Evolutionary conservation across 108 stramenopile genomes (phyloP).

Genomic region (Fistulifera pelliculosa): DNA sequence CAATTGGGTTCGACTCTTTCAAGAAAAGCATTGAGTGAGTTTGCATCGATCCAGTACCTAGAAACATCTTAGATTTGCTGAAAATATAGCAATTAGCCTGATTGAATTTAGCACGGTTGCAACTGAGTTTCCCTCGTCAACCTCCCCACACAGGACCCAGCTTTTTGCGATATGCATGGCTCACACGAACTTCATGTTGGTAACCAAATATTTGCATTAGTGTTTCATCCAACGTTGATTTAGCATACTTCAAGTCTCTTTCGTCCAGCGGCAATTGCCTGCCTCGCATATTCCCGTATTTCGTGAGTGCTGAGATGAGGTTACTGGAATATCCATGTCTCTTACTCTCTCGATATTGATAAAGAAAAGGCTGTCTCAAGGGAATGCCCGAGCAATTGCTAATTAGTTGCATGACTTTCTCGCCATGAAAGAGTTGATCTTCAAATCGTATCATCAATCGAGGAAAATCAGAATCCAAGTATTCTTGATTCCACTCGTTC

Average conservation of each 20-base stretch:
- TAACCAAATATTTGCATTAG: conserved; percentile 50
- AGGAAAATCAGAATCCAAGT: conserved; percentile 54
- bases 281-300: conserved; percentile 20
- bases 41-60: too few relatives aligned
- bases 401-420: conserved; percentile 36
- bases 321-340: conserved; percentile 11
- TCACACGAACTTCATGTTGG: not conserved
- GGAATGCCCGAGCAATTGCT: conserved; percentile 67
- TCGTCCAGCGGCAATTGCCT: conserved; percentile 22
- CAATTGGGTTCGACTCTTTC: conserved; percentile 67
- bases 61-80: too few relatives aligned
- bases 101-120: too few relatives aligned
- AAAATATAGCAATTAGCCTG: too few relatives aligned
- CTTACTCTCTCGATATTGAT: not conserved
- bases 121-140: too few relatives aligned
- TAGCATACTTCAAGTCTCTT: conserved; percentile 41
- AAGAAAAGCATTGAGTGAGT: conserved; percentile 36
- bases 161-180: too few relatives aligned
- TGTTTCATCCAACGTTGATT: conserved; percentile 25
- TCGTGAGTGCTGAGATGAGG: conserved; percentile 52
- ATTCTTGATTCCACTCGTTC: conserved; percentile 64
- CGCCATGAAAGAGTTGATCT: conserved; percentile 68
- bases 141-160: too few relatives aligned
- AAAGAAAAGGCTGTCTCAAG: conserved; percentile 43
- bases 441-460: conserved; percentile 77